A percentile compares a stretch with the other conserved stretches of the same genome.
phyloP scores from a whole-genome alignment of 768 basidiomycete species.

The Boletus pseudopeckii region DNA sequence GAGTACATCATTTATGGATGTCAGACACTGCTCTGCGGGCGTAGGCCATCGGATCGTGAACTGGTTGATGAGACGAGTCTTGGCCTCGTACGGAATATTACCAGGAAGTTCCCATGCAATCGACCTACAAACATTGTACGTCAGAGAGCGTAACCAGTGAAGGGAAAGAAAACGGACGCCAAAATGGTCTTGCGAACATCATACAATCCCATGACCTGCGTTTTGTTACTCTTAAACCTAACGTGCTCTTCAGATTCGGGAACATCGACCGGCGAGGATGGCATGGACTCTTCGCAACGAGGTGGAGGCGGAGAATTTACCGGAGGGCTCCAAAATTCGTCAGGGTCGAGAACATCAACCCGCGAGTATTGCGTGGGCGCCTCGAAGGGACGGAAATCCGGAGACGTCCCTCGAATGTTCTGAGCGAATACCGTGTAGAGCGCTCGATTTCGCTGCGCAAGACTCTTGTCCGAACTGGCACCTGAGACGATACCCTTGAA shows the following conservation, averaged over 20 bases:
- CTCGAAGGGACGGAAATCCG: constrained; percentile 39
- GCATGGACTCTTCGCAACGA: too few relatives aligned
- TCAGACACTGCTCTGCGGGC: constrained; percentile 36
- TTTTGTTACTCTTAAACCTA: not conserved
- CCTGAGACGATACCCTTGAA: constrained; percentile 35
- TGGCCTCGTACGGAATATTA: constrained; percentile 41
- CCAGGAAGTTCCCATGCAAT: constrained; percentile 43
- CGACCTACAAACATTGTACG: constrained; percentile 24
- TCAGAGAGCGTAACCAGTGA: not conserved
- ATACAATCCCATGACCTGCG: constrained; percentile 25
- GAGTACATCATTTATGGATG: constrained; percentile 30
- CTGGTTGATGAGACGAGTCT: constrained; percentile 33
- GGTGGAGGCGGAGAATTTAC: too few relatives aligned
- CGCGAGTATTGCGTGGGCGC: constrained; percentile 1
- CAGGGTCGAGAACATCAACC: constrained; percentile 12
- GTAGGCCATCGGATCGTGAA: constrained; percentile 36
- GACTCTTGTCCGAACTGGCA: constrained; percentile 29
- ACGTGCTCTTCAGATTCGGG: too few relatives aligned
- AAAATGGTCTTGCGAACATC: constrained; percentile 36
- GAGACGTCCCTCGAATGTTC: constrained; percentile 37
- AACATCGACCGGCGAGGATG: too few relatives aligned
- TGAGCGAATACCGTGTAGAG: constrained; percentile 34
- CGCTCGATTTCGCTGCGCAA: constrained; percentile 36
- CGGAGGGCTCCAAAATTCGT: not conserved
- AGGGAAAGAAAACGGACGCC: constrained; percentile 26